phyloP scores from a whole-genome alignment of 2,329 filamentous ascomycete species.

The Trichoderma afroharzianum region DNA sequence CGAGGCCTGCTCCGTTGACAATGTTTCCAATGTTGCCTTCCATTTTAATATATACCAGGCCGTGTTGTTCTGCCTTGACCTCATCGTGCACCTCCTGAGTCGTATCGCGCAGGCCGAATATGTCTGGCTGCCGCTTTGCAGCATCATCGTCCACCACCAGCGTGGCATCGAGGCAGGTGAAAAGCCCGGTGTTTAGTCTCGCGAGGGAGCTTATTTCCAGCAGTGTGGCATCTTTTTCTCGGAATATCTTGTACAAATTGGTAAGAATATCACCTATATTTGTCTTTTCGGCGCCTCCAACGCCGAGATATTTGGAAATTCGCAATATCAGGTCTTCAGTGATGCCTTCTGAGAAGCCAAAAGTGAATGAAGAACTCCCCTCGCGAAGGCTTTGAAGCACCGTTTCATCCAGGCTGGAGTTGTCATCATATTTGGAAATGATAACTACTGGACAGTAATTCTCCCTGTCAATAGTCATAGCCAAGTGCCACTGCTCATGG shows the following conservation, averaged over 20 bases:
- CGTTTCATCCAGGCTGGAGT: slow-evolving; percentile 22
- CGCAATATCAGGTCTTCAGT: slow-evolving; percentile 22
- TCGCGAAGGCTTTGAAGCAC: background rate
- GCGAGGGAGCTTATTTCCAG: slow-evolving; percentile 42
- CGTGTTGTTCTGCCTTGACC: slow-evolving; percentile 48
- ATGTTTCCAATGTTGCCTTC: slow-evolving; percentile 69
- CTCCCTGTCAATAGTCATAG: slow-evolving; percentile 43
- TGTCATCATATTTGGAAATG: slow-evolving; percentile 28
- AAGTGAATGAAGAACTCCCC: slow-evolving; percentile 21
- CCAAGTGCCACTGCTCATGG: slow-evolving; percentile 38
- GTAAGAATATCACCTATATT: slow-evolving; percentile 24
- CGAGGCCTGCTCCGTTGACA: slow-evolving; percentile 84
- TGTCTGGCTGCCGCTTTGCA: slow-evolving; percentile 35
- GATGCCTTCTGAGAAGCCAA: slow-evolving; percentile 29
- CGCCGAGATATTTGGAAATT: slow-evolving; percentile 16
- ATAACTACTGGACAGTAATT: slow-evolving; percentile 36
- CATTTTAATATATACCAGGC: slow-evolving; percentile 74
- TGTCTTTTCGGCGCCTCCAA: background rate
- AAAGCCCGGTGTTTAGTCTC: slow-evolving; percentile 23
- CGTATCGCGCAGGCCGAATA: slow-evolving; percentile 38
- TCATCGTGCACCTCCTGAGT: slow-evolving; percentile 33
- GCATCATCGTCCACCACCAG: slow-evolving; percentile 50
- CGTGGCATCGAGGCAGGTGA: slow-evolving; percentile 36
- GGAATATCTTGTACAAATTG: slow-evolving; percentile 38
- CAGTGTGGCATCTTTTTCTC: slow-evolving; percentile 43